Base-by-base conservation (phyloP, 306 rosid genomes). In the Canavalia gladiata region DNA sequence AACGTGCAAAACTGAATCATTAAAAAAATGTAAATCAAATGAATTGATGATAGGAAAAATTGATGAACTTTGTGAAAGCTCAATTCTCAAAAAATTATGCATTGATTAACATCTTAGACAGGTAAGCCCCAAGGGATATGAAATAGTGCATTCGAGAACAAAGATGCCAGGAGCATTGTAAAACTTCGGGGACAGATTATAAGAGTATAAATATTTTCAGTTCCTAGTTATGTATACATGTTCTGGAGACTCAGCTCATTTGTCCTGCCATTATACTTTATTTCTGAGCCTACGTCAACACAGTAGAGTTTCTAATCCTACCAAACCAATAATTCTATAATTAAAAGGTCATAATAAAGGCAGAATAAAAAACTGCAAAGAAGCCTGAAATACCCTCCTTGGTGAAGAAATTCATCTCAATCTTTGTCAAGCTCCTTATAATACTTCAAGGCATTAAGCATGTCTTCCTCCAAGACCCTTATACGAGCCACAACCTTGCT, bases 401-500 rank as follows among this genome's bases (percentile, higher is more conserved):
- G 57, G 57, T 62, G 75, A 81, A 28, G 41, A 11, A 43, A 67
- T 35, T 45, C 56, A 7, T 78, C 66, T 54, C 51, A 82, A 43
- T 82, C 72, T 60, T 54, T 77, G 63, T 78, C 86, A 67, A 82
- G 74, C 49, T 86, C 82, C 78, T 86, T 81, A 47, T 67, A 82
- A 35, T 74, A 43, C 84, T 86, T 78, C 84, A 86, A 82, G 74
- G 89, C 89, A 86, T 71, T 52, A 85, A 58, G 72, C 85, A 81
- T 81, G 10, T 81, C 74, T 50, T 66, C 86, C 62, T 86, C 86
- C 84, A 86, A 68, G 75, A 62, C 55, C 81, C 62, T 68, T 42
- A 86, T 66, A 34, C 42, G 76, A 60, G 52, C 86, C 30, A 82
- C 82, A 79, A 82, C 52, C 51, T 60, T 47, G 60, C 52, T 60